Percentiles rank a stretch among this genome's conserved stretches.
These are phyloP conservation scores for Trametes cubensis DNA, from an alignment of 768 basidiomycete genomes.

Conservation along the genomic window DNA sequence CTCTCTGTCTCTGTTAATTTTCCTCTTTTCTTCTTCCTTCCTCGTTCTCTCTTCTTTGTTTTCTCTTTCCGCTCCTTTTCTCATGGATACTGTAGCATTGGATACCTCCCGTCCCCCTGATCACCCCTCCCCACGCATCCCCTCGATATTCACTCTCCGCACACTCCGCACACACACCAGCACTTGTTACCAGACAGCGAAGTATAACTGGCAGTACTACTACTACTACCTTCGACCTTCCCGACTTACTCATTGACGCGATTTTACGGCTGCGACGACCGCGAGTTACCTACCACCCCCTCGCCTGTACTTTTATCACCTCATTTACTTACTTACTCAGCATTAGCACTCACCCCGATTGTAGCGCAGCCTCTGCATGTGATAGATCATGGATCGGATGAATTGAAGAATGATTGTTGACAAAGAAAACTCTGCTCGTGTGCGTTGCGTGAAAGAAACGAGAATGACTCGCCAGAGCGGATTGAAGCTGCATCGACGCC, in stretches of 20 bases:
- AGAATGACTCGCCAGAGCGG: no score
- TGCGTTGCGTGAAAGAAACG: background rate
- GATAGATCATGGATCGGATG: conserved; percentile 13
- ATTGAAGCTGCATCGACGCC: no score
- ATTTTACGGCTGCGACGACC: conserved; percentile 5
- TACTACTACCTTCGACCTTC: conserved; percentile 26
- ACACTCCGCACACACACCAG: background rate
- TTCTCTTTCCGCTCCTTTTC: background rate
- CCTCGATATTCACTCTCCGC: background rate
- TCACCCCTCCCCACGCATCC: background rate
- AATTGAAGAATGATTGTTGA: conserved; percentile 3
- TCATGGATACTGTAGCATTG: conserved; percentile 26
- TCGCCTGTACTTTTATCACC: conserved; percentile 22
- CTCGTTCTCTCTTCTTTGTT: conserved; percentile 4
- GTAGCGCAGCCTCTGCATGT: conserved; percentile 9
- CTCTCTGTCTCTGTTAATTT: background rate
- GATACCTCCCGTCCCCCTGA: conserved; percentile 11
- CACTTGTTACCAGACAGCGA: conserved; percentile 15
- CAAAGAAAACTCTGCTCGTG: background rate
- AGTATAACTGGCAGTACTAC: conserved; percentile 21
- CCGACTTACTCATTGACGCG: conserved; percentile 15
- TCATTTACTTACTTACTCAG: background rate
- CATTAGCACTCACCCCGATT: conserved; percentile 1
- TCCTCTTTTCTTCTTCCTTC: background rate
- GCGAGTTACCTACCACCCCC: background rate